Conservation (phyloP, 2,329 filamentous ascomycete species). For the Xylaria sp. region DNA sequence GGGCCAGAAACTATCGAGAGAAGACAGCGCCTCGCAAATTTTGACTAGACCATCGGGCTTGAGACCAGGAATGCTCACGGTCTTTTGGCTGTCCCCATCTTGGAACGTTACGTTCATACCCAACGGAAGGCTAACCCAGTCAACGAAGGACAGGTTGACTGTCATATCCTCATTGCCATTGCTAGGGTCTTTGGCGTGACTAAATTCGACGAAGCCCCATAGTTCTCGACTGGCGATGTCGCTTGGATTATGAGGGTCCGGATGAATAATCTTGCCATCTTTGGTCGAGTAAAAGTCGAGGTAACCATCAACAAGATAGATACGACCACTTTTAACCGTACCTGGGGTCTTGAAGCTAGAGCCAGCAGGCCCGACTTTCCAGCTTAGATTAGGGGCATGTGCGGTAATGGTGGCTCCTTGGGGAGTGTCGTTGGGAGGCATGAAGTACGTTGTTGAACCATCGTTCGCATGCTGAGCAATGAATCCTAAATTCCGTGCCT, state of each 20-base stretch:
- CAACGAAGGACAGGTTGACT: conserved; percentile 55
- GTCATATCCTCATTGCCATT: conserved; percentile 43
- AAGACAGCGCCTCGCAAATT: conserved; percentile 47
- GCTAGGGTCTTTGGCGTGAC: conserved; percentile 23
- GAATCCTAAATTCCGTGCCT: neutral
- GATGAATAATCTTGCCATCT: conserved; percentile 10
- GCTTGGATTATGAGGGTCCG: conserved; percentile 23
- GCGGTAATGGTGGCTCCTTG: neutral
- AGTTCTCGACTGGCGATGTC: conserved; percentile 15
- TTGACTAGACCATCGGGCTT: conserved; percentile 40
- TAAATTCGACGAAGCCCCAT: conserved; percentile 26
- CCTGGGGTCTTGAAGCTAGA: conserved; percentile 25
- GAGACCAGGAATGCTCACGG: conserved; percentile 46
- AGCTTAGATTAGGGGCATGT: neutral
- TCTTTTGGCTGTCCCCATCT: conserved; percentile 35
- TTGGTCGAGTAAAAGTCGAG: conserved; percentile 15
- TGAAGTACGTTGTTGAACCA: conserved; percentile 16
- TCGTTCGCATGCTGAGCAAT: conserved; percentile 10
- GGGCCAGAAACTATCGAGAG: conserved; percentile 47
- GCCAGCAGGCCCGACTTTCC: neutral
- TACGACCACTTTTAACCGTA: conserved; percentile 18
- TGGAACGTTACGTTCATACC: conserved; percentile 50
- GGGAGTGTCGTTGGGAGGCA: neutral
- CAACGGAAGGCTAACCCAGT: conserved; percentile 55
- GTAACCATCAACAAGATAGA: conserved; percentile 20